Conservation (phyloP, 768 basidiomycete species). For the Inosperma sp. region DNA sequence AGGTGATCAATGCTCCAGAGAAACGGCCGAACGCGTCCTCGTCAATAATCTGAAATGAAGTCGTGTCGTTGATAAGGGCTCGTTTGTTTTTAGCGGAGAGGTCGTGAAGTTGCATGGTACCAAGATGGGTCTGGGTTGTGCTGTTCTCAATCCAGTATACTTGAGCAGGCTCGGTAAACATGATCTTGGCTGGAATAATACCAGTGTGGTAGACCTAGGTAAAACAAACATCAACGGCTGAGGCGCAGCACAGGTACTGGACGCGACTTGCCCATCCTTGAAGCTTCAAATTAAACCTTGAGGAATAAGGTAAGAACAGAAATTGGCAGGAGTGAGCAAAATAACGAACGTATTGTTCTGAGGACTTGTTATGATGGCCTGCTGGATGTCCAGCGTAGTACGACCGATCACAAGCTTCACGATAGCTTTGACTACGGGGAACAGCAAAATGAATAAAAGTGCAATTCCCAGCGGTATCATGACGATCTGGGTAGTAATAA, state of each 20-base stretch:
- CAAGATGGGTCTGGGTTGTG: conserved; percentile 46
- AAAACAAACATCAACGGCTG: not conserved
- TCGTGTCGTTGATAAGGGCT: conserved; percentile 58
- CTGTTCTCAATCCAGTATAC: conserved; percentile 55
- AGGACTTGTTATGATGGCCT: conserved; percentile 47
- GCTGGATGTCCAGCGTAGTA: conserved; percentile 48
- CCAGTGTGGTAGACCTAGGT: conserved; percentile 63
- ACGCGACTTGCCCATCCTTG: conserved; percentile 46
- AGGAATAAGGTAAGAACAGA: not conserved
- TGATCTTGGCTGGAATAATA: conserved; percentile 56
- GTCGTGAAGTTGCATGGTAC: conserved; percentile 44
- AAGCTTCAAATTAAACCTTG: conserved; percentile 52
- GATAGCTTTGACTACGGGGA: conserved; percentile 64
- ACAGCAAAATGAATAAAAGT: conserved; percentile 62
- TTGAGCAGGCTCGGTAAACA: conserved; percentile 52
- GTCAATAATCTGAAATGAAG: conserved; percentile 53
- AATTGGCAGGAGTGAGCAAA: not conserved
- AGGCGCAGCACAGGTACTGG: not conserved
- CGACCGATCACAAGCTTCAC: conserved; percentile 60
- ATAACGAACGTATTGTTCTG: conserved; percentile 52
- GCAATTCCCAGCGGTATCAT: conserved; percentile 51
- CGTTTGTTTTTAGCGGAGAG: conserved; percentile 51
- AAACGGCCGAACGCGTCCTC: conserved; percentile 58
- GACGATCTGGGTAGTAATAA: conserved; percentile 55
- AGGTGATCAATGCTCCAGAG: conserved; percentile 59